Conservation (phyloP, 805 yeast genomes). For the Zygoascus bituminiphila region DNA sequence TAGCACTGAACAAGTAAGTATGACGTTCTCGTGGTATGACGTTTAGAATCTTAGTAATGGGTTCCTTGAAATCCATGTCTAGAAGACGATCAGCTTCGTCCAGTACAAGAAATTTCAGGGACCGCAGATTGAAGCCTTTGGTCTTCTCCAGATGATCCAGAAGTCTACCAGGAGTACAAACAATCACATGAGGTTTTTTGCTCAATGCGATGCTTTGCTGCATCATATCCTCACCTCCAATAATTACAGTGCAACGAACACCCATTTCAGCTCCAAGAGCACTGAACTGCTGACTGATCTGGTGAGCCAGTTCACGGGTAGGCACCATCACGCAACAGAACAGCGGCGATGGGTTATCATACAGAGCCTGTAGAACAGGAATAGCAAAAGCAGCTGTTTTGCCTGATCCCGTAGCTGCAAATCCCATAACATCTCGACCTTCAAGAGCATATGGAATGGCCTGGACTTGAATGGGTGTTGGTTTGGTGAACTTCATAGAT, state of each 20-base stretch:
- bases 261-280: slow-evolving; percentile 92
- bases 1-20: slow-evolving; percentile 88
- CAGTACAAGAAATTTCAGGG: slow-evolving; percentile 76
- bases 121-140: slow-evolving; percentile 75
- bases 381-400: slow-evolving; percentile 98
- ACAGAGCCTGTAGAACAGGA: slow-evolving; percentile 83
- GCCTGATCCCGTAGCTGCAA: slow-evolving; percentile 97
- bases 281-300: slow-evolving; percentile 87
- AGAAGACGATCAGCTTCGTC: slow-evolving; percentile 95
- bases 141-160: slow-evolving; percentile 92
- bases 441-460: slow-evolving; percentile 85
- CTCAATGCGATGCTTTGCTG: slow-evolving; percentile 90
- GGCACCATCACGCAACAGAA: slow-evolving; percentile 85
- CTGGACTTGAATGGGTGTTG: slow-evolving; percentile 91
- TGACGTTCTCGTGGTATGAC: slow-evolving; percentile 74
- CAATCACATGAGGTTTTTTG: slow-evolving; percentile 89
- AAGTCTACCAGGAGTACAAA: slow-evolving; percentile 84
- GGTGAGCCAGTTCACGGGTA: slow-evolving; percentile 46
- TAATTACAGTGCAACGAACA: slow-evolving; percentile 76
- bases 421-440: slow-evolving; percentile 89
- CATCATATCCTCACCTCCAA: slow-evolving; percentile 98
- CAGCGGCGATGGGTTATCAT: slow-evolving; percentile 83
- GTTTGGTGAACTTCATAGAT: slow-evolving; percentile 62
- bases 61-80: slow-evolving; percentile 96
- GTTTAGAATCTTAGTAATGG: slow-evolving; percentile 73